These are phyloP conservation scores for Colletotrichum trifolii DNA, from an alignment of 2,329 filamentous ascomycete species.

Conservation along the genomic window DNA sequence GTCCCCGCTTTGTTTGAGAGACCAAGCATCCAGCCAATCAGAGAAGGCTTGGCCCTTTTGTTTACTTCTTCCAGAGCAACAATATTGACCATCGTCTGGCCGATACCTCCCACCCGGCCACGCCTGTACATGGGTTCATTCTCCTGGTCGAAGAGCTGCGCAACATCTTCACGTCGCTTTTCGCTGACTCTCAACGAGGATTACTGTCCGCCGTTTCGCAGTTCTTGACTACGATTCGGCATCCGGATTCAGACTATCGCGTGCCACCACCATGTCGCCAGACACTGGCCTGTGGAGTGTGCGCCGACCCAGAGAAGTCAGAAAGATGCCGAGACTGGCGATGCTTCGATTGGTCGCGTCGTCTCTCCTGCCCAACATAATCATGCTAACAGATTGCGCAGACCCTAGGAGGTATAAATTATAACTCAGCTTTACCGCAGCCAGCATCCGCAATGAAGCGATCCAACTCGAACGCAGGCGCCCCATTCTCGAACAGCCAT, in stretches of 20 bases:
- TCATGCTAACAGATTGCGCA: conserved; percentile 49
- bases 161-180: too few species aligned
- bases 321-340: conserved; percentile 40
- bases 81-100: conserved; percentile 20
- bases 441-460: conserved; percentile 95
- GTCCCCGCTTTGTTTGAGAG: conserved; percentile 25
- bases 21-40: conserved; percentile 34
- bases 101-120: conserved; percentile 4
- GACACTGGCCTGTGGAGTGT: conserved; percentile 91
- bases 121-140: not conserved
- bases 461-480: conserved; percentile 79
- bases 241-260: not conserved
- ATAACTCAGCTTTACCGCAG: conserved; percentile 87
- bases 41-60: conserved; percentile 43
- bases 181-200: not conserved
- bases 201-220: conserved; percentile 1
- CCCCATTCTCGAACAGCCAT: conserved; percentile 75
- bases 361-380: not conserved
- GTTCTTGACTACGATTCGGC: conserved; percentile 18
- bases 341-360: not conserved
- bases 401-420: conserved; percentile 88
- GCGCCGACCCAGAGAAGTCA: conserved; percentile 89
- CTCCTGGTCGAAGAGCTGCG: too few species aligned
- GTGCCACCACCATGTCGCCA: conserved; percentile 76
- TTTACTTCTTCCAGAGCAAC: conserved; percentile 57